A percentile compares a stretch with the other conserved stretches of the same genome.
Evolutionary conservation across 2,329 filamentous ascomycete genomes (phyloP).

Genomic region (Akanthomyces uredinophilus): DNA sequence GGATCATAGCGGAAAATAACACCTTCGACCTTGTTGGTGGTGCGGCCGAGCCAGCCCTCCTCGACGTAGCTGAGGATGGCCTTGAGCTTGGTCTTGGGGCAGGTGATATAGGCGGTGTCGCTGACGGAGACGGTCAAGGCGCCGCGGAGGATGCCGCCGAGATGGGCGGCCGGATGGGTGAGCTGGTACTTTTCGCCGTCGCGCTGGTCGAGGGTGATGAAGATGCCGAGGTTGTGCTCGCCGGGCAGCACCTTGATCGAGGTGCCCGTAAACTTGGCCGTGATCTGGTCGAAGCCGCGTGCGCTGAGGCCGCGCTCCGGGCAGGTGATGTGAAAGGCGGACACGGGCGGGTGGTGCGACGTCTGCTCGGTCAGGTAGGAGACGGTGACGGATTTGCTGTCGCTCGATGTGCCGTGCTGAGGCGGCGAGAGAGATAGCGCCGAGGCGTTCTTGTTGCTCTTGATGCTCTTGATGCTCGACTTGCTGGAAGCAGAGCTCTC

Average conservation of each 20-base stretch:
- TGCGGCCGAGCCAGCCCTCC: constrained; percentile 88
- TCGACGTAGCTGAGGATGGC: constrained; percentile 89
- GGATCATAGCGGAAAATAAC: constrained; percentile 89
- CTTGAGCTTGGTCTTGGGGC: constrained; percentile 85
- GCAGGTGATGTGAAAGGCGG: constrained; percentile 90
- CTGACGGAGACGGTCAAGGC: constrained; percentile 86
- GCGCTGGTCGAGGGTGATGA: constrained; percentile 75
- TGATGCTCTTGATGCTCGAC: constrained; percentile 32
- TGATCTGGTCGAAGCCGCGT: constrained; percentile 90
- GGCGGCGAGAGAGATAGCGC: constrained; percentile 48
- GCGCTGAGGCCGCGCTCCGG: constrained; percentile 85
- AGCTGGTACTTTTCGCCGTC: constrained; percentile 90
- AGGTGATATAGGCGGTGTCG: constrained; percentile 83
- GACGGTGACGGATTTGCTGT: constrained; percentile 61
- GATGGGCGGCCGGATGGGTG: constrained; percentile 87
- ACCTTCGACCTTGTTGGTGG: constrained; percentile 87
- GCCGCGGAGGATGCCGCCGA: constrained; percentile 82
- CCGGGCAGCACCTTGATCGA: constrained; percentile 88
- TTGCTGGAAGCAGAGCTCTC: constrained; percentile 45
- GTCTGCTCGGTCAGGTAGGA: constrained; percentile 98
- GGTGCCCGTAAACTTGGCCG: constrained; percentile 95
- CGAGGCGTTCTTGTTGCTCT: constrained; percentile 40
- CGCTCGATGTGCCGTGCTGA: constrained; percentile 39
- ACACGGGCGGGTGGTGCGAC: constrained; percentile 94
- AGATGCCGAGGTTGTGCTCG: constrained; percentile 92